phyloP scores from a whole-genome alignment of 2,329 filamentous ascomycete genomes.

The Nemania sp. region DNA sequence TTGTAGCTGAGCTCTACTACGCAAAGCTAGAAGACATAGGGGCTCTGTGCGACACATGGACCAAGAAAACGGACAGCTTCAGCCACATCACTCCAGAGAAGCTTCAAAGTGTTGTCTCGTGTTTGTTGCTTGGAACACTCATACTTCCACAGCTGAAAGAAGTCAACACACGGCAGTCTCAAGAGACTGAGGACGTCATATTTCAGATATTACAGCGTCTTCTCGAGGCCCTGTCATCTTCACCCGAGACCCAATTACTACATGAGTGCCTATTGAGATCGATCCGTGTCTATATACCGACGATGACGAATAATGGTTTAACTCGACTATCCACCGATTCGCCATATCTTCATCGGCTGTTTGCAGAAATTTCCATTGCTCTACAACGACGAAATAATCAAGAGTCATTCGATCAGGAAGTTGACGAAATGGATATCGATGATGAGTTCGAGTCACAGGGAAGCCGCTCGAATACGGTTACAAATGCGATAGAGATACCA shows the following conservation, averaged over 20 bases:
- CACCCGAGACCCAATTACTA: conserved; percentile 51
- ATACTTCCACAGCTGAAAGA: conserved; percentile 53
- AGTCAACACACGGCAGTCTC: conserved; percentile 52
- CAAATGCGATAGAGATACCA: conserved; percentile 48
- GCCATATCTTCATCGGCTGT: conserved; percentile 47
- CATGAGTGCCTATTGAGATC: conserved; percentile 51
- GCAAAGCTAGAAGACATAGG: conserved; percentile 56
- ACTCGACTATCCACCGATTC: conserved; percentile 44
- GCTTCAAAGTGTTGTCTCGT: conserved; percentile 56
- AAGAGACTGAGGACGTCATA: conserved; percentile 51
- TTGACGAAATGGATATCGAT: conserved; percentile 52
- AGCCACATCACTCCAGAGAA: conserved; percentile 55
- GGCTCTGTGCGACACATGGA: conserved; percentile 53
- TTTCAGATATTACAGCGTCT: conserved; percentile 47
- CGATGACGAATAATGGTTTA: conserved; percentile 44
- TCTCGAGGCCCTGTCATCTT: conserved; percentile 46
- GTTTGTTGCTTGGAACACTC: conserved; percentile 50
- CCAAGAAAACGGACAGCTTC: conserved; percentile 48
- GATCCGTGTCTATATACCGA: conserved; percentile 52
- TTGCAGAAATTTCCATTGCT: conserved; percentile 45
- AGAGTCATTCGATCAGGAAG: conserved; percentile 36
- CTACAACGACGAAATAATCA: conserved; percentile 40
- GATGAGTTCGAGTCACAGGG: conserved; percentile 64
- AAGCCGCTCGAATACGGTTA: conserved; percentile 48
- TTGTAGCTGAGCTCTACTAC: conserved; percentile 57